Evolutionary conservation across 192 early-diverging fungal species (phyloP).

Genomic region (Oehlia diaphana): DNA sequence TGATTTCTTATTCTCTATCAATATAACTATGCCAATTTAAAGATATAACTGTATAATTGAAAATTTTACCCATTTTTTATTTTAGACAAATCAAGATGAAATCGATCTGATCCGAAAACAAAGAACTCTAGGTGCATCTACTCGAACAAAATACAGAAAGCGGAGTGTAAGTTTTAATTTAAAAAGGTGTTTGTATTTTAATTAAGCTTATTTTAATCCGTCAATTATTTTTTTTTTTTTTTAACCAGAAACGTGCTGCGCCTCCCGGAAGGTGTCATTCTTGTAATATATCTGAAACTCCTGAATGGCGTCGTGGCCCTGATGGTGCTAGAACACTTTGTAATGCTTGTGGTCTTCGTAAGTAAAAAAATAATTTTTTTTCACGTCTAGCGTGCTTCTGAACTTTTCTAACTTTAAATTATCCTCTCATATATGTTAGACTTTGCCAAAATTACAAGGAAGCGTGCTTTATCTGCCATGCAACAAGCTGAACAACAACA

Average conservation of each 20-base stretch:
- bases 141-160: constrained; percentile 14
- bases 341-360: constrained; percentile 92
- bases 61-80: not conserved
- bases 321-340: constrained; percentile 89
- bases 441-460: constrained; percentile 27
- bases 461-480: constrained; percentile 8
- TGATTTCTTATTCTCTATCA: not conserved
- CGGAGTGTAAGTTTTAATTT: constrained; percentile 5
- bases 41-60: too few relatives aligned
- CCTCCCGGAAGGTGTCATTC: constrained; percentile 70
- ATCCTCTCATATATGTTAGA: not conserved
- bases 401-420: not conserved
- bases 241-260: constrained; percentile 48
- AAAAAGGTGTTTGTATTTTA: not conserved
- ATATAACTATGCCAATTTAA: too few relatives aligned
- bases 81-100: not conserved
- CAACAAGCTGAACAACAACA: constrained; percentile 12
- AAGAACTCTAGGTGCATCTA: not conserved
- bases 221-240: not conserved
- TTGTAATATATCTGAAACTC: constrained; percentile 86
- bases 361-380: constrained; percentile 33
- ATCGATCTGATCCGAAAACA: constrained; percentile 4
- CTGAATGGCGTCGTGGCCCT: constrained; percentile 94
- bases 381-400: too few relatives aligned
- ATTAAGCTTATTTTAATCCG: not conserved